Base-by-base conservation (phyloP, 371 early-diverging fungal species). In the Spraguea lophii region DNA sequence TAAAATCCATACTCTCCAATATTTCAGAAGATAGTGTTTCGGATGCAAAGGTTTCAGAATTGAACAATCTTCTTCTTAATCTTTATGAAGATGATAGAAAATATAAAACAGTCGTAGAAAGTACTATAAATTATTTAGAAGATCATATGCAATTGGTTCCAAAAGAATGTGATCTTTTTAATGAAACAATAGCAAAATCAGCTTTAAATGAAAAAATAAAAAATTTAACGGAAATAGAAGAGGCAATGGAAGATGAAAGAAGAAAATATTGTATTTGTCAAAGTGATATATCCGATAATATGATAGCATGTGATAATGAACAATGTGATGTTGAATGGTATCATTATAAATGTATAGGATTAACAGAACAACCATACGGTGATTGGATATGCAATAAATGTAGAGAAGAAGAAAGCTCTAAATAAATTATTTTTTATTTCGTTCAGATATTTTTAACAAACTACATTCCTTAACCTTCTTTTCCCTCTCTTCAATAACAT, bases 261-360 rank as follows among this genome's bases (percentile, higher is more conserved):
- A n/a, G n/a, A n/a, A 3, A 3, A 4, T 60, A 62, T 47, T 70
- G 70, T 50, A 53, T 32, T 9, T 70, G 70, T 52, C 55, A 46
- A 20, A 37, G 46, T 16, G 44, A 40, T 23, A 56, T 64, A 26
- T 52, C 46, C 43, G 65, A 63, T 10, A 53, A 47, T 30, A 66
- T 70, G 66, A 62, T 70, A 34, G 55, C 58, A 1, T 70, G 70
- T 44, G 65, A 63, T 37, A 46, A 52, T 20, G 32, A 32, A 26
- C 52, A 54, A 22, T 88, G 88, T 62, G 79, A 79, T 42, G 77
- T 80, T 50, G 83, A 85, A 65, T 90, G 91, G 91, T 88, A 85
- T 69, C 91, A 91, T 72, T 76, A 81, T 58, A 77, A 76, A 10
- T 91, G 91, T 69, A 84, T 86, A 12, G 84, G 81, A 19, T 74